Conservation (phyloP, 371 early-diverging fungal genomes). For the Mucor velutinosus region DNA sequence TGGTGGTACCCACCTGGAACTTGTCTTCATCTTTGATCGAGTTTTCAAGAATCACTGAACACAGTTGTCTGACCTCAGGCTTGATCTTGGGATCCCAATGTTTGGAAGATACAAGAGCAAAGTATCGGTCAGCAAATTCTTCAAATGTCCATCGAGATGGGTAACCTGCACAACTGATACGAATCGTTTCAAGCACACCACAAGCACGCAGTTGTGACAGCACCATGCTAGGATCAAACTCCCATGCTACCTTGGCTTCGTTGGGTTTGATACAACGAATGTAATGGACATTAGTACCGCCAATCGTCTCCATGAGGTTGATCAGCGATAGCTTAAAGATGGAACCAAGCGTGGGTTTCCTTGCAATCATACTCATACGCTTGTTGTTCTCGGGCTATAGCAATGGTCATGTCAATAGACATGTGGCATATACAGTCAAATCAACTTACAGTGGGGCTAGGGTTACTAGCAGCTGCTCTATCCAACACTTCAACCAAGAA, state of each 20-base stretch:
- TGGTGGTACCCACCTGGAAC: constrained; percentile 94
- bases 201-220: constrained; percentile 97
- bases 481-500: constrained; percentile 78
- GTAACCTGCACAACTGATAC: constrained; percentile 99
- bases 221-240: constrained; percentile 92
- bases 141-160: constrained; percentile 93
- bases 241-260: constrained; percentile 87
- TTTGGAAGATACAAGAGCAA: constrained; percentile 76
- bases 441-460: constrained; percentile 36
- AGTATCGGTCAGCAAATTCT: constrained; percentile 95
- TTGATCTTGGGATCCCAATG: constrained; percentile 59
- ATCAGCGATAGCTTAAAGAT: constrained; percentile 85
- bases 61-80: constrained; percentile 52
- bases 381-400: constrained; percentile 46
- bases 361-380: constrained; percentile 62
- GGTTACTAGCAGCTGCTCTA: constrained; percentile 48
- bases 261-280: constrained; percentile 99
- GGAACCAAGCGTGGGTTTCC: constrained; percentile 87
- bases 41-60: constrained; percentile 63
- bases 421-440: not conserved
- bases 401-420: not conserved
- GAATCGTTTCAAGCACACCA: constrained; percentile 99
- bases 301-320: constrained; percentile 92
- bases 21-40: constrained; percentile 76
- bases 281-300: constrained; percentile 92